Percentiles rank a stretch among this genome's conserved stretches.
Evolutionary conservation across 2,329 filamentous ascomycete genomes (phyloP).

Genomic region (Onygena corvina): DNA sequence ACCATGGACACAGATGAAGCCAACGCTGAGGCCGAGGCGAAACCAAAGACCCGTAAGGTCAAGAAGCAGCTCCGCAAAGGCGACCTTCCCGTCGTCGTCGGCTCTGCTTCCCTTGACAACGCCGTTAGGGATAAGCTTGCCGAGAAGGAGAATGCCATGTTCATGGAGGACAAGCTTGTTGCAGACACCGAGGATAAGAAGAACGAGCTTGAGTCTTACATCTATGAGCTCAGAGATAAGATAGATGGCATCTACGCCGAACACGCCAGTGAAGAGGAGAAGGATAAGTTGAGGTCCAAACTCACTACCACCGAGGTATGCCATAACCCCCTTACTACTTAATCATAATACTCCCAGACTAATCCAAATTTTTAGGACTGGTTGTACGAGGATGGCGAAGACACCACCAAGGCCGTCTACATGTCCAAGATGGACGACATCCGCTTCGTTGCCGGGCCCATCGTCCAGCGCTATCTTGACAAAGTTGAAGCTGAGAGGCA

Average conservation of each 20-base stretch:
- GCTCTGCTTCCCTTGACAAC: constrained; percentile 66
- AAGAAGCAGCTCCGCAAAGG: constrained; percentile 99
- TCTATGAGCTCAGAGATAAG: constrained; percentile 94
- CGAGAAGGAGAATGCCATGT: constrained; percentile 82
- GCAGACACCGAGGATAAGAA: constrained; percentile 98
- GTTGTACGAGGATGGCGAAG: constrained; percentile 95
- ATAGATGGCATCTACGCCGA: constrained; percentile 83
- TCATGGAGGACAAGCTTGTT: constrained; percentile 96
- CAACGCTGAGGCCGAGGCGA: constrained; percentile 52
- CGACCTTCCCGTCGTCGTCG: constrained; percentile 75
- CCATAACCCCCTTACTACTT: background rate
- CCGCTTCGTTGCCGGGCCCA: constrained; percentile 75
- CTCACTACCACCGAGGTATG: constrained; percentile 77
- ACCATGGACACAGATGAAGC: constrained; percentile 71
- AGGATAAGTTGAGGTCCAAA: constrained; percentile 71
- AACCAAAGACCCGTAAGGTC: constrained; percentile 82
- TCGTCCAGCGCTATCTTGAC: constrained; percentile 89
- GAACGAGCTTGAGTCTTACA: constrained; percentile 96
- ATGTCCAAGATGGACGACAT: constrained; percentile 93
- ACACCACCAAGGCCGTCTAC: constrained; percentile 87
- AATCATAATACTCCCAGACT: constrained; percentile 9
- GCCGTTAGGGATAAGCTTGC: constrained; percentile 51
- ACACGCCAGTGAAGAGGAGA: constrained; percentile 84
- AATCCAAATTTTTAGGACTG: constrained; percentile 56
- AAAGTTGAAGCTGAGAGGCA: constrained; percentile 81